phyloP scores from a whole-genome alignment of 306 rosid species.

The Cucurbita moschata region DNA sequence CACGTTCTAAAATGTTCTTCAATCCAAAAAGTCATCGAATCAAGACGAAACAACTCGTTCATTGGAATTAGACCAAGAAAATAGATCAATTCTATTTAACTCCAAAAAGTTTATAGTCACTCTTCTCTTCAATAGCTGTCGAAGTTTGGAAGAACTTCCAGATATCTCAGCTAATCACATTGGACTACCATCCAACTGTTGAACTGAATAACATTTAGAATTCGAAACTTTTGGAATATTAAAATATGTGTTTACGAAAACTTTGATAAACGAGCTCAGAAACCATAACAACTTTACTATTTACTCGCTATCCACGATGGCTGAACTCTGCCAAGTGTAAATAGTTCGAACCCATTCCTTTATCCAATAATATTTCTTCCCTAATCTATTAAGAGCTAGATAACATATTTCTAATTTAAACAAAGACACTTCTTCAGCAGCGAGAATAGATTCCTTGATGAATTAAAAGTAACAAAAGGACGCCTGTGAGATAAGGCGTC shows the following conservation, averaged over 20 bases:
- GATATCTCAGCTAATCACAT: neutral
- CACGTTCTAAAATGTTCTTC: neutral
- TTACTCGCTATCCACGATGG: neutral
- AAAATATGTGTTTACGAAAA: neutral
- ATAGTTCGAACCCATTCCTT: neutral
- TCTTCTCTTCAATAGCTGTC: neutral
- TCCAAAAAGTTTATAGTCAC: neutral
- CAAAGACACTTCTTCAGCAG: neutral
- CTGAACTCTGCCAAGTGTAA: neutral
- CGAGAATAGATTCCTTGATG: neutral
- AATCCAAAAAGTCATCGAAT: neutral
- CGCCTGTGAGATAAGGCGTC: neutral
- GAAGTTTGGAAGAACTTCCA: neutral
- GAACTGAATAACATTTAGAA: neutral
- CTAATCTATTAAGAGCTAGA: neutral
- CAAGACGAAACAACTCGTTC: neutral
- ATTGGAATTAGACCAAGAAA: neutral
- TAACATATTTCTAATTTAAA: neutral
- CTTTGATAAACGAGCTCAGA: neutral
- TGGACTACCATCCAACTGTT: neutral
- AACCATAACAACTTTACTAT: neutral
- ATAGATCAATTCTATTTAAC: neutral
- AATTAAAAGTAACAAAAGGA: neutral
- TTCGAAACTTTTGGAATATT: neutral
- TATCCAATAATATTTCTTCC: neutral